These are phyloP conservation scores for Kurtzmaniella quercitrusa DNA, from an alignment of 1,139 yeast species.

Conservation along the genomic window DNA sequence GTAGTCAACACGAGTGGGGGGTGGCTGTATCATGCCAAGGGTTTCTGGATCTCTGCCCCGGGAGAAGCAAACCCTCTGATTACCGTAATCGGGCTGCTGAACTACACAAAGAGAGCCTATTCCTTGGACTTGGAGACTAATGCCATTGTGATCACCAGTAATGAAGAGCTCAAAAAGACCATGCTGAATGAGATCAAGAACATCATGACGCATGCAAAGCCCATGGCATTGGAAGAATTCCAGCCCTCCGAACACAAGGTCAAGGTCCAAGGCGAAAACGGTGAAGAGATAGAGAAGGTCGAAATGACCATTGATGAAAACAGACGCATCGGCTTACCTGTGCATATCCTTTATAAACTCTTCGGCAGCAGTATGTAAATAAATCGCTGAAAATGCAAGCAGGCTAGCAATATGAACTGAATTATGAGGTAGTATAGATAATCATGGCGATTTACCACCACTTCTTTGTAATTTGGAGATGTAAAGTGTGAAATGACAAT, in stretches of 20 bases:
- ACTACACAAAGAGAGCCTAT: conserved; percentile 88
- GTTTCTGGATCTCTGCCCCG: conserved; percentile 78
- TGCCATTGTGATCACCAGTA: conserved; percentile 71
- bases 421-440: conserved; percentile 16
- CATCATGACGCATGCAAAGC: conserved; percentile 48
- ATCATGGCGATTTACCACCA: conserved; percentile 22
- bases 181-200: conserved; percentile 65
- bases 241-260: conserved; percentile 26
- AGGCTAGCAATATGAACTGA: conserved; percentile 3
- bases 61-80: conserved; percentile 57
- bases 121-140: conserved; percentile 84
- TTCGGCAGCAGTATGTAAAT: conserved; percentile 59
- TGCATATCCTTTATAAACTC: conserved; percentile 59
- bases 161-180: conserved; percentile 48
- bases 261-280: not conserved
- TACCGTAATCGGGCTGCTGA: conserved; percentile 87
- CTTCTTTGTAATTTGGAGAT: not conserved
- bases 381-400: conserved; percentile 7
- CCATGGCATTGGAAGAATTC: conserved; percentile 56
- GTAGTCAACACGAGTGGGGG: conserved; percentile 76
- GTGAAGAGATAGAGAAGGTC: conserved; percentile 8
- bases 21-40: conserved; percentile 99
- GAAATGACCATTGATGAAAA: conserved; percentile 45
- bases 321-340: conserved; percentile 55
- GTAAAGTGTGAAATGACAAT: not conserved